Conservation (phyloP, 148 eudicot genomes). For the Vaccinium corymbosum region DNA sequence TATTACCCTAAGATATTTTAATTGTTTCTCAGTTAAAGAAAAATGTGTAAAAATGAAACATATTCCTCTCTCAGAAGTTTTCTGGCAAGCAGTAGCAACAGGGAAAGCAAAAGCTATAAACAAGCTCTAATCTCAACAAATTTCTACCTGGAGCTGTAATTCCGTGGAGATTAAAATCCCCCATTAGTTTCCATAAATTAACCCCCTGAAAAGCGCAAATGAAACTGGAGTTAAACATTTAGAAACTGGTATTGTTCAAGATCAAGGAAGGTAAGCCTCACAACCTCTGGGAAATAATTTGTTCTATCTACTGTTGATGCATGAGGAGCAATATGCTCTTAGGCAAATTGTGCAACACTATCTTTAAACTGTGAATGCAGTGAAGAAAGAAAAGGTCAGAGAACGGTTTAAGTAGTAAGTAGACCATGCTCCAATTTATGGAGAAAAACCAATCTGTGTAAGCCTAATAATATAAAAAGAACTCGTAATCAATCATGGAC, state of each 20-base stretch:
- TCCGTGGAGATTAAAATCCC: slow-evolving; percentile 93
- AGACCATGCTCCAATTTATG: background rate
- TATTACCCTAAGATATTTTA: no score
- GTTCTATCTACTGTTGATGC: slow-evolving; percentile 74
- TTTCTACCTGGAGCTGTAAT: slow-evolving; percentile 85
- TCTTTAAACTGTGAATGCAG: slow-evolving; percentile 69
- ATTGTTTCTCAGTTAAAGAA: no score
- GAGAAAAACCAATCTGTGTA: background rate
- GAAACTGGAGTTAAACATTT: background rate
- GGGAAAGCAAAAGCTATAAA: slow-evolving; percentile 1
- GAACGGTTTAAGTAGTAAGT: slow-evolving; percentile 5
- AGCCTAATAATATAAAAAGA: background rate
- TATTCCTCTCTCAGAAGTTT: background rate
- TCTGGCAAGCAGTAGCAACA: background rate
- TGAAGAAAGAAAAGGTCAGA: background rate
- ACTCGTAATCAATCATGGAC: background rate
- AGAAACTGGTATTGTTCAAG: background rate
- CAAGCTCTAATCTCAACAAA: slow-evolving; percentile 7
- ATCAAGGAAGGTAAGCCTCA: background rate
- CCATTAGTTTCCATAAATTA: slow-evolving; percentile 96
- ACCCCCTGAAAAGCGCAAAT: slow-evolving; percentile 53
- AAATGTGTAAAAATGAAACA: no score
- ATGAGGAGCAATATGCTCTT: slow-evolving; percentile 90
- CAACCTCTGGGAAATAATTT: slow-evolving; percentile 83
- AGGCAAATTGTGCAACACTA: slow-evolving; percentile 90